Evolutionary conservation across 2,329 filamentous ascomycete species (phyloP).

Genomic region (Fusarium foetens): DNA sequence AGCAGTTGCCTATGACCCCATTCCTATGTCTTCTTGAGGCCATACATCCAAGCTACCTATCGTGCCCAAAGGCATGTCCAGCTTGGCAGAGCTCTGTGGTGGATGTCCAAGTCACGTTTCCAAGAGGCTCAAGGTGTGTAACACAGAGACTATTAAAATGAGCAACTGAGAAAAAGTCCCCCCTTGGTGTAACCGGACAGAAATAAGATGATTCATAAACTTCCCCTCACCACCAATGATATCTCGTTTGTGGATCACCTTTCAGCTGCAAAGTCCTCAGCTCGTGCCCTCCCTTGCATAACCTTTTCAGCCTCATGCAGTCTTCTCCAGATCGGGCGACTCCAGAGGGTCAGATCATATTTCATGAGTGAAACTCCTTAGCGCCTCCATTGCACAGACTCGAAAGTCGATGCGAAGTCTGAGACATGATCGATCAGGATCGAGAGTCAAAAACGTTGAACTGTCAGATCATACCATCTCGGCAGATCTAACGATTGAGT

Average conservation of each 20-base stretch:
- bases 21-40: background rate
- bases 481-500: background rate
- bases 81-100: too few relatives aligned
- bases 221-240: background rate
- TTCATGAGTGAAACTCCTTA: too few relatives aligned
- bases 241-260: background rate
- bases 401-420: background rate
- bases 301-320: background rate
- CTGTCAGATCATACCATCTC: background rate
- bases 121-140: background rate
- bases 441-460: background rate
- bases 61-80: background rate
- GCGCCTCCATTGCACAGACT: background rate
- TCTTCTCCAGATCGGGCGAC: background rate
- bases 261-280: background rate
- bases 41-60: background rate
- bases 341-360: background rate
- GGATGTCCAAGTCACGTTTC: background rate
- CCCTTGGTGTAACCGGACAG: background rate
- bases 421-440: background rate
- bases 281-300: background rate
- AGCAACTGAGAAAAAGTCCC: background rate
- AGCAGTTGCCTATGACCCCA: background rate
- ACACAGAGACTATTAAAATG: background rate
- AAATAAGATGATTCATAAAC: background rate